Percentiles rank a stretch among this genome's conserved stretches.
These are phyloP conservation scores for Nemophila menziesii DNA, from an alignment of 257 asterid species.

Conservation along the genomic window DNA sequence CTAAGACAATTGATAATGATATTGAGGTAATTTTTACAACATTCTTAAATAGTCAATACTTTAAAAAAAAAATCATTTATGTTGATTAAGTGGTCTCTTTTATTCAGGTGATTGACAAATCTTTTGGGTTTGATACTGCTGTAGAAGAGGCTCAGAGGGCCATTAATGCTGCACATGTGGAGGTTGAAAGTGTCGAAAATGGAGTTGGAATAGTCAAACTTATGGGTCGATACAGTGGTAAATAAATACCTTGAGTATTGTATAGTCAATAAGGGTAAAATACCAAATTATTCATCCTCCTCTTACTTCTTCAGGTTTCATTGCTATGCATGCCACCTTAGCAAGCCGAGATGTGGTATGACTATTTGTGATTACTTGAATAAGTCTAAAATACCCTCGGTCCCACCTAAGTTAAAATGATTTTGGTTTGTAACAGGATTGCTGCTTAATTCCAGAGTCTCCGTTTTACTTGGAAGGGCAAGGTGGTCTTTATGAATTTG, in stretches of 20 bases:
- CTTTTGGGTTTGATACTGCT: conserved; percentile 96
- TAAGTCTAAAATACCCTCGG: not conserved
- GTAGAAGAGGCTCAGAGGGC: conserved; percentile 99
- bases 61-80: not conserved
- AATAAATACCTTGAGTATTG: conserved; percentile 5
- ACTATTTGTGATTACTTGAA: no score
- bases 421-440: conserved; percentile 53
- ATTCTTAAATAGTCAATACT: no score
- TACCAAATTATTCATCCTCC: not conserved
- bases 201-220: conserved; percentile 95
- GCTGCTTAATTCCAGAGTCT: conserved; percentile 96
- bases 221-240: conserved; percentile 96
- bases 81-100: conserved; percentile 1
- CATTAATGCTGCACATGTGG: conserved; percentile 95
- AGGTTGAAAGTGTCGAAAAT: conserved; percentile 82
- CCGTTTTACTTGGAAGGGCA: conserved; percentile 82
- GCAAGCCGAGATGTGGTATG: conserved; percentile 95
- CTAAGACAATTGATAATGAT: conserved; percentile 94
- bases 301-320: conserved; percentile 53
- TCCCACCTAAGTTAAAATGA: conserved; percentile 6
- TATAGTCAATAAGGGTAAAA: conserved; percentile 7
- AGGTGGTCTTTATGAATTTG: conserved; percentile 79
- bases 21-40: conserved; percentile 57
- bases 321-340: conserved; percentile 90
- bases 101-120: conserved; percentile 81